Percentiles rank a stretch among this genome's conserved stretches.
Conservation (phyloP, 345 rosid species). For the Syzygium aromaticum region DNA sequence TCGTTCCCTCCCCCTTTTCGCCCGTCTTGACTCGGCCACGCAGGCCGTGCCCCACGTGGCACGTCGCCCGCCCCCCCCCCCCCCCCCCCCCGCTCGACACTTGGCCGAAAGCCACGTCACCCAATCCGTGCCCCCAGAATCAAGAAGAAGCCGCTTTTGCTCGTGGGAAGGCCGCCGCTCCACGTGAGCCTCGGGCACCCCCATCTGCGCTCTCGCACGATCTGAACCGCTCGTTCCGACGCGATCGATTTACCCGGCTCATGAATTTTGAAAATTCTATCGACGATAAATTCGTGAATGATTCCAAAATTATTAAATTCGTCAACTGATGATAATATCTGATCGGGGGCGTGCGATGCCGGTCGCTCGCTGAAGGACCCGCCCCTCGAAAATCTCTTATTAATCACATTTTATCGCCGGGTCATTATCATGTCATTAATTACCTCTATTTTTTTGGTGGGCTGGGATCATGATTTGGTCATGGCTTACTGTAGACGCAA, state of each 20-base stretch:
- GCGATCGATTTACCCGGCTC: background rate
- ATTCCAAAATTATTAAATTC: background rate
- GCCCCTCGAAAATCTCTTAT: too few relatives aligned
- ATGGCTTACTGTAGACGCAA: background rate
- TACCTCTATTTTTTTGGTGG: background rate
- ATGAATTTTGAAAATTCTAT: fast-evolving
- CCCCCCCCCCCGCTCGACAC: background rate
- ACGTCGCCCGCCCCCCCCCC: background rate
- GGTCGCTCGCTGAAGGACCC: too few relatives aligned
- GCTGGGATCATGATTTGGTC: background rate
- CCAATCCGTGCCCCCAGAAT: background rate
- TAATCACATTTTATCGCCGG: too few relatives aligned
- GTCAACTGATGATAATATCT: background rate
- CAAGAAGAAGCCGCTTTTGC: too few relatives aligned
- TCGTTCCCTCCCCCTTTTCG: background rate
- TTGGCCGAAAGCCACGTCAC: background rate
- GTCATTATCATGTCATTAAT: background rate
- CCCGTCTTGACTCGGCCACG: background rate
- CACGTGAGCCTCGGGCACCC: too few relatives aligned
- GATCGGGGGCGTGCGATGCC: background rate
- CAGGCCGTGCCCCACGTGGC: background rate
- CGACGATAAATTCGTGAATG: background rate
- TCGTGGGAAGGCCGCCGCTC: too few relatives aligned
- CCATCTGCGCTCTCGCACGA: too few relatives aligned
- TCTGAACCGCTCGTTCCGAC: fast-evolving